Conservation (phyloP, 1,284 basidiomycete species). For the Cryptococcus sp. region DNA sequence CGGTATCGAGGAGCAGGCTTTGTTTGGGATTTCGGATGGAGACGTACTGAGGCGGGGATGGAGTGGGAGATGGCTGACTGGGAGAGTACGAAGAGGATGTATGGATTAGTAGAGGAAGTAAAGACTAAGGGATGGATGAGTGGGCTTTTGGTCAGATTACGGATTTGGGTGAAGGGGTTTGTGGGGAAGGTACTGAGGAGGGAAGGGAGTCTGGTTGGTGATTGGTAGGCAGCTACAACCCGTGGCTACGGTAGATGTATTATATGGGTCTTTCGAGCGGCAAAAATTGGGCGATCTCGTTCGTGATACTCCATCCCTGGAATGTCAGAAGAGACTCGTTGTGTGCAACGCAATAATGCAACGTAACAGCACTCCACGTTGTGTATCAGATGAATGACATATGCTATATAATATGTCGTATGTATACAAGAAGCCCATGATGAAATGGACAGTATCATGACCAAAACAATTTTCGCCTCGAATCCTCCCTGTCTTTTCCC, state of each 20-base stretch:
- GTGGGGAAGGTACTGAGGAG: not conserved
- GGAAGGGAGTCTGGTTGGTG: not conserved
- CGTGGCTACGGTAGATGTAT: not conserved
- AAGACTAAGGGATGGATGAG: not conserved
- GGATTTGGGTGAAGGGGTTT: not conserved
- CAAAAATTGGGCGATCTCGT: too few relatives aligned
- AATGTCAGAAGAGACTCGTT: too few relatives aligned
- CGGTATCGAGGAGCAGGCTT: conserved; percentile 34
- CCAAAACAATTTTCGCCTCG: not conserved
- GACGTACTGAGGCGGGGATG: conserved; percentile 32
- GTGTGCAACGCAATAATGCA: too few relatives aligned
- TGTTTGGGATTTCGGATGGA: conserved; percentile 36
- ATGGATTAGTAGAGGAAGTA: not conserved
- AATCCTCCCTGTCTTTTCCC: not conserved
- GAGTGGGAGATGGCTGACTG: conserved; percentile 32
- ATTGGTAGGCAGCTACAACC: not conserved
- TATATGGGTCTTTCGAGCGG: too few relatives aligned
- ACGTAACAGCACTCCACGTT: too few relatives aligned
- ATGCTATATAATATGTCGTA: conserved; percentile 7
- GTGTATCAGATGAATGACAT: conserved; percentile 22
- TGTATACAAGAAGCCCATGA: conserved; percentile 14
- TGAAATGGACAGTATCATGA: conserved; percentile 15
- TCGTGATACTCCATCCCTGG: too few relatives aligned
- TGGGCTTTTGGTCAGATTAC: not conserved
- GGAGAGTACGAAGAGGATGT: not conserved